These are phyloP conservation scores for Aphanoascus verrucosus DNA, from an alignment of 2,329 filamentous ascomycete species.

Conservation along the genomic window DNA sequence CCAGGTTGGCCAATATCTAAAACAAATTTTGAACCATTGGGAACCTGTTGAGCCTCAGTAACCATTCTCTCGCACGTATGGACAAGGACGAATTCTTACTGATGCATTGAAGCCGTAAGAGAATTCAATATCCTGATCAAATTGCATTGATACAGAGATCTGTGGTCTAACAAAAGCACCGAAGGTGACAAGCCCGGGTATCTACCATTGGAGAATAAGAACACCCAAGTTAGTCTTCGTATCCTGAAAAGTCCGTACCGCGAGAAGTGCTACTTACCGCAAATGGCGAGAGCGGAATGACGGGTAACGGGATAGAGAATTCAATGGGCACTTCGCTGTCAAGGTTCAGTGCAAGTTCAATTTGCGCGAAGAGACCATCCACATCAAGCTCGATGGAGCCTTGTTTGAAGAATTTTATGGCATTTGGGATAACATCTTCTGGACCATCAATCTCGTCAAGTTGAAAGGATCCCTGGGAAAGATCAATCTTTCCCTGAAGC, in stretches of 20 bases:
- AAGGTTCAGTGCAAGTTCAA: conserved; percentile 18
- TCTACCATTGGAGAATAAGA: conserved; percentile 7
- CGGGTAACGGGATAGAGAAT: conserved; percentile 17
- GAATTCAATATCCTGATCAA: conserved; percentile 15
- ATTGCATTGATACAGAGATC: conserved; percentile 12
- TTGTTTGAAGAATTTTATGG: conserved; percentile 17
- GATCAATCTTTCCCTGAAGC: conserved; percentile 16
- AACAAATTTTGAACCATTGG: conserved; percentile 15
- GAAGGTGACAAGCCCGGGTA: conserved; percentile 18
- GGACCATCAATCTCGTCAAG: conserved; percentile 9
- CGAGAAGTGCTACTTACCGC: conserved; percentile 12
- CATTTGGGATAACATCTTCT: conserved; percentile 8
- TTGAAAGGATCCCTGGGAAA: conserved; percentile 17
- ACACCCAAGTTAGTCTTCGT: neutral
- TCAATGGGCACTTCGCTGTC: conserved; percentile 12
- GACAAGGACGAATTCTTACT: neutral
- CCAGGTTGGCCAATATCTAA: conserved; percentile 14
- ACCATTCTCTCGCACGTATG: neutral
- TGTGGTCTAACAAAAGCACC: conserved; percentile 16
- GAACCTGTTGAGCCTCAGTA: conserved; percentile 13
- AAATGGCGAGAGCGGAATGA: conserved; percentile 19
- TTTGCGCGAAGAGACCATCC: conserved; percentile 16
- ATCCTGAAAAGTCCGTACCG: neutral
- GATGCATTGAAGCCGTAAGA: conserved; percentile 19
- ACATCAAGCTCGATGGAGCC: conserved; percentile 17